Percentiles rank a stretch among this genome's conserved stretches.
phyloP scores from a whole-genome alignment of 2,329 filamentous ascomycete species.

The Fonsecaea pedrosoi region DNA sequence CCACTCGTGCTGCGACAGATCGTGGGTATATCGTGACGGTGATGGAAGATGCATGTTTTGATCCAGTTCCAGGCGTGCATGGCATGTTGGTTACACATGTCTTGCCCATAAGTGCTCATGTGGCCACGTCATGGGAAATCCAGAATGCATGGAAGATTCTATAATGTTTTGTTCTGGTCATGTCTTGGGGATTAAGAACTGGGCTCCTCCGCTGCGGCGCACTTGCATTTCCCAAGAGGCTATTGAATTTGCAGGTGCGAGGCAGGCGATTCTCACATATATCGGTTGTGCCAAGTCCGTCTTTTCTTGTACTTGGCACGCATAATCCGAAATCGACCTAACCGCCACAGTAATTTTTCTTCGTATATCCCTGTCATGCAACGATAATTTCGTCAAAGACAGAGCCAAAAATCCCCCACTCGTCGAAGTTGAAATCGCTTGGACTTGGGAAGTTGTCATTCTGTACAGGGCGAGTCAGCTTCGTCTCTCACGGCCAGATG shows the following conservation, averaged over 20 bases:
- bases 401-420: no score
- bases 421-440: no score
- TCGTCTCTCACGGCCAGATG: no score
- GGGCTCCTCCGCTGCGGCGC: not conserved
- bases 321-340: not conserved
- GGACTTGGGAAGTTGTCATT: no score
- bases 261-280: not conserved
- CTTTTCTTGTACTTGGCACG: not conserved
- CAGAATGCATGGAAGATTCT: constrained; percentile 25
- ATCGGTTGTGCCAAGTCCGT: not conserved
- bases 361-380: no score
- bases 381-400: no score
- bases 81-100: constrained; percentile 23
- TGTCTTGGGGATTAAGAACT: not conserved
- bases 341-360: not conserved
- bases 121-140: constrained; percentile 23
- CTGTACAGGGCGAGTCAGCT: no score
- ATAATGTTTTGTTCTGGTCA: not conserved
- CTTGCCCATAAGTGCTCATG: constrained; percentile 26
- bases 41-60: constrained; percentile 42
- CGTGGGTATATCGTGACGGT: constrained; percentile 43
- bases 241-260: not conserved
- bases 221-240: not conserved
- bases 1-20: constrained; percentile 40
- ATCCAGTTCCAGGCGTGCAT: constrained; percentile 38